phyloP scores from a whole-genome alignment of 106 monocot genomes.

The Ottelia alismoides region DNA sequence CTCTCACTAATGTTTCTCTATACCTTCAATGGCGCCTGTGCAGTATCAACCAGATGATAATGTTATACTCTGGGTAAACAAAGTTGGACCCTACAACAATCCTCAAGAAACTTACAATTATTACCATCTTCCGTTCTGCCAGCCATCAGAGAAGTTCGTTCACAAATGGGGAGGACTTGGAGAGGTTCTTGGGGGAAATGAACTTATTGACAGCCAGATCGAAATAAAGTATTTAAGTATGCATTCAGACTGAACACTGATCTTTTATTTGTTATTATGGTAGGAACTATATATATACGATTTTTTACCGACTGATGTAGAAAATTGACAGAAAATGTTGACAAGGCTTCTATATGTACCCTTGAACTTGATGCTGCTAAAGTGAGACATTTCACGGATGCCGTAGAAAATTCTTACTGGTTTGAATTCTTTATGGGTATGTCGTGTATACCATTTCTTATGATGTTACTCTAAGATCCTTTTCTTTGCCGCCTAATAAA shows the following conservation, averaged over 20 bases:
- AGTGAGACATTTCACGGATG: slow-evolving; percentile 55
- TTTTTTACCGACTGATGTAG: too few relatives aligned
- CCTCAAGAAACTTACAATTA: slow-evolving; percentile 97
- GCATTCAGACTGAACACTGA: too few relatives aligned
- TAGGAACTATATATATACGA: too few relatives aligned
- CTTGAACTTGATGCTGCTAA: slow-evolving; percentile 50
- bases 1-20: too few relatives aligned
- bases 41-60: slow-evolving; percentile 63
- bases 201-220: slow-evolving; percentile 82
- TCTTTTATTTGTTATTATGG: too few relatives aligned
- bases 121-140: slow-evolving; percentile 83
- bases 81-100: slow-evolving; percentile 90
- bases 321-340: slow-evolving; percentile 53
- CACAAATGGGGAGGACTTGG: slow-evolving; percentile 95
- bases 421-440: slow-evolving; percentile 93
- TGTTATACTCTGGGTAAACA: slow-evolving; percentile 84
- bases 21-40: too few relatives aligned
- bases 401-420: slow-evolving; percentile 72
- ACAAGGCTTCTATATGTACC: slow-evolving; percentile 46
- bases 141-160: slow-evolving; percentile 36
- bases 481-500: too few relatives aligned
- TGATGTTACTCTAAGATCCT: not conserved
- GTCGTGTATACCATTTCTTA: not conserved
- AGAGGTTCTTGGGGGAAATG: slow-evolving; percentile 89
- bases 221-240: slow-evolving; percentile 56